Percentiles rank a stretch among this genome's conserved stretches.
Evolutionary conservation across 495 filamentous ascomycete genomes (phyloP).

Genomic region (Gamarada debralockiae): DNA sequence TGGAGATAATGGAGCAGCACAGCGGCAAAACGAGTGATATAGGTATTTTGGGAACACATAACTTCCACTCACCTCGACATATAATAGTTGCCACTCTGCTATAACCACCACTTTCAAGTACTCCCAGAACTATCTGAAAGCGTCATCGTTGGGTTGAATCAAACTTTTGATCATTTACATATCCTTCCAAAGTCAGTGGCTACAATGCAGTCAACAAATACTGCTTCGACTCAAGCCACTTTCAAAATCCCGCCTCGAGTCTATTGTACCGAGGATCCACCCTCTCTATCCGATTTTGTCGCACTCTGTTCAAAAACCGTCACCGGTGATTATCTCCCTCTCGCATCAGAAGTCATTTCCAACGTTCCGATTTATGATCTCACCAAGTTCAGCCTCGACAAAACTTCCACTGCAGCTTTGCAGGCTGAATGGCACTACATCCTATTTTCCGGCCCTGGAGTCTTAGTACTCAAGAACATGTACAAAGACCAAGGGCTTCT

Average conservation of each 20-base stretch:
- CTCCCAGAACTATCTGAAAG: too few species aligned
- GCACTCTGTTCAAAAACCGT: conserved; percentile 37
- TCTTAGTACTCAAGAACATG: conserved; percentile 46
- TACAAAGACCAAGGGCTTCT: conserved; percentile 32
- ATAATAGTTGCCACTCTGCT: too few species aligned
- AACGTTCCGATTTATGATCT: conserved; percentile 54
- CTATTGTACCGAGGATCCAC: neutral
- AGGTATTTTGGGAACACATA: too few species aligned
- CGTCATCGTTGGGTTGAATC: too few species aligned
- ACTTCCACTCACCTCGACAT: too few species aligned
- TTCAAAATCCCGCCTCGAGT: conserved; percentile 5
- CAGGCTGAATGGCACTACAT: conserved; percentile 56
- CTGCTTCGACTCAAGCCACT: too few species aligned
- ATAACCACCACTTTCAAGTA: too few species aligned
- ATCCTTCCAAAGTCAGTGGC: too few species aligned
- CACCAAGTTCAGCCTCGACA: conserved; percentile 22
- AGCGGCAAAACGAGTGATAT: too few species aligned
- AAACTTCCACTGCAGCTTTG: conserved; percentile 26
- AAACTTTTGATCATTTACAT: too few species aligned
- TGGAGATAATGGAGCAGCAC: too few species aligned
- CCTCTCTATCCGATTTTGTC: conserved; percentile 36
- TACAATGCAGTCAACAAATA: too few species aligned
- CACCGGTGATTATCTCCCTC: conserved; percentile 35
- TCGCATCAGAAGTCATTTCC: conserved; percentile 32
- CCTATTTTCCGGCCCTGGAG: conserved; percentile 46